phyloP scores from a whole-genome alignment of 1,284 basidiomycete genomes.

The Testicularia cyperi region DNA sequence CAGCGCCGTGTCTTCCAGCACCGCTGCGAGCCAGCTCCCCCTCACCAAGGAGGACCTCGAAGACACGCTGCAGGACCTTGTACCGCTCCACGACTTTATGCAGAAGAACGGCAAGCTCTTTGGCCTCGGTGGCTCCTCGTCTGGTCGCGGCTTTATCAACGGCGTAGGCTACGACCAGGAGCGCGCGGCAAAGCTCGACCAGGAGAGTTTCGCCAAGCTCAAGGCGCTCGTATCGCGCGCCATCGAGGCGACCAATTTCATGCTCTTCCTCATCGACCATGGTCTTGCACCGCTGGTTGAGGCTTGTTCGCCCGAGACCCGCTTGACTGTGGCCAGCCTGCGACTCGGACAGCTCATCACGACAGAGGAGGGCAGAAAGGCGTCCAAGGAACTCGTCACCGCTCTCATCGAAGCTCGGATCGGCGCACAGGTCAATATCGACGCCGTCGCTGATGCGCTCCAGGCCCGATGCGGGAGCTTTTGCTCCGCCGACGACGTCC shows the following conservation, averaged over 20 bases:
- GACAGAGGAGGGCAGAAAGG: constrained; percentile 81
- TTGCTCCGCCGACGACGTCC: constrained; percentile 96
- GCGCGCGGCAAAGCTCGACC: constrained; percentile 66
- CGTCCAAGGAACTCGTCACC: constrained; percentile 68
- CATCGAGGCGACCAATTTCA: constrained; percentile 74
- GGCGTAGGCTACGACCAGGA: constrained; percentile 32
- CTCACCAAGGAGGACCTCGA: constrained; percentile 40
- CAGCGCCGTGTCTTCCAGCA: constrained; percentile 4
- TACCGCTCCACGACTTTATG: constrained; percentile 49
- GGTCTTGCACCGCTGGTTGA: constrained; percentile 80
- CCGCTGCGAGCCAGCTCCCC: constrained; percentile 12
- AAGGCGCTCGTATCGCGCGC: constrained; percentile 70
- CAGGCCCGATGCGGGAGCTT: constrained; percentile 95
- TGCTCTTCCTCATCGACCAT: constrained; percentile 88
- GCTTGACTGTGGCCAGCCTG: constrained; percentile 32
- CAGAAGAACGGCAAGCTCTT: constrained; percentile 53
- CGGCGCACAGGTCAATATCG: constrained; percentile 90
- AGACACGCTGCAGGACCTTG: constrained; percentile 41
- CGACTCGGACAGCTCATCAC: constrained; percentile 63
- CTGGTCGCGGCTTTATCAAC: constrained; percentile 24
- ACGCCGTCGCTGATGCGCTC: constrained; percentile 89
- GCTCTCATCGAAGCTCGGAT: constrained; percentile 97
- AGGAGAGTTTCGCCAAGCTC: constrained; percentile 74
- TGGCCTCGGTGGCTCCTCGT: constrained; percentile 39
- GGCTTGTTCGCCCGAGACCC: constrained; percentile 35